These are phyloP conservation scores for Taphrina confusa DNA, from an alignment of 1,139 yeast genomes.

Conservation along the genomic window DNA sequence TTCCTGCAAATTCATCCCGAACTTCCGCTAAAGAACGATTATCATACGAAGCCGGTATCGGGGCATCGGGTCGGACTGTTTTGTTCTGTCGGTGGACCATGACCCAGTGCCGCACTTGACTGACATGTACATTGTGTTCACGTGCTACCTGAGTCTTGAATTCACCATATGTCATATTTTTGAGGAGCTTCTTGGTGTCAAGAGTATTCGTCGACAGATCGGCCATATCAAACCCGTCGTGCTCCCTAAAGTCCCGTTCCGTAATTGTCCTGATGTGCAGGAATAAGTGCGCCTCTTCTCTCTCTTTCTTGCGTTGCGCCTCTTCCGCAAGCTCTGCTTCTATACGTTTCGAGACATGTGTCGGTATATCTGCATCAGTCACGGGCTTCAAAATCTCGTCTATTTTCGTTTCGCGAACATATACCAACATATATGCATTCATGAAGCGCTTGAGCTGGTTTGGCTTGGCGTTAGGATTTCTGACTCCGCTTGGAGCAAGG, in stretches of 20 bases:
- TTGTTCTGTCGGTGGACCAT: conserved; percentile 71
- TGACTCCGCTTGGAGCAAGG: conserved; percentile 53
- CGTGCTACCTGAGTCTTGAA: conserved; percentile 57
- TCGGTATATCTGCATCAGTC: conserved; percentile 63
- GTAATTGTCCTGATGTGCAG: conserved; percentile 62
- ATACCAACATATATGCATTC: conserved; percentile 96
- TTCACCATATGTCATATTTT: conserved; percentile 57
- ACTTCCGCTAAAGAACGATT: conserved; percentile 26
- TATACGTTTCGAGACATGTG: conserved; percentile 66
- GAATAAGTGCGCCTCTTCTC: conserved; percentile 78
- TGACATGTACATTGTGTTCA: conserved; percentile 50
- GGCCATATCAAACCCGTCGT: conserved; percentile 75
- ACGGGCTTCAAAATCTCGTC: conserved; percentile 62
- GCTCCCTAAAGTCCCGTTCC: conserved; percentile 56
- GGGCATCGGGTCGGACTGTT: conserved; percentile 66
- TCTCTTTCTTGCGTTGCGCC: conserved; percentile 59
- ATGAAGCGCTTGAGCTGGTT: conserved; percentile 64
- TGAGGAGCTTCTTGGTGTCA: conserved; percentile 55
- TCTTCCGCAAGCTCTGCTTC: conserved; percentile 62
- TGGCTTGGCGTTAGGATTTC: conserved; percentile 46
- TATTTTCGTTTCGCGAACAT: conserved; percentile 67
- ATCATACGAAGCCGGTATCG: conserved; percentile 47
- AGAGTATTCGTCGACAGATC: conserved; percentile 41
- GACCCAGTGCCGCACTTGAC: conserved; percentile 60
- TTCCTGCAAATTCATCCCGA: conserved; percentile 28